These are phyloP conservation scores for Gentiana dahurica DNA, from an alignment of 257 asterid genomes.

Conservation along the genomic window DNA sequence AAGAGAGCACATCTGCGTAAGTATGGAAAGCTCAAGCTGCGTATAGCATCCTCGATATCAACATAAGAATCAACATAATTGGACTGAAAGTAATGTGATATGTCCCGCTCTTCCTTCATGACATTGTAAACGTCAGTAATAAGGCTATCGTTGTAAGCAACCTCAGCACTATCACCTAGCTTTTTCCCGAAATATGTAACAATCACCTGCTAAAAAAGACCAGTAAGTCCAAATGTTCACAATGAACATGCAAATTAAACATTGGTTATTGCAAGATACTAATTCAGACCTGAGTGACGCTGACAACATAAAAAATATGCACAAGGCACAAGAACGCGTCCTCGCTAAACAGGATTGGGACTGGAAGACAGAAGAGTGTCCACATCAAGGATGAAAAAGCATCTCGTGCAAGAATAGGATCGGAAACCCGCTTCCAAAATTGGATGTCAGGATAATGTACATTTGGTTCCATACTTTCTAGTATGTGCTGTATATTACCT, in stretches of 20 bases:
- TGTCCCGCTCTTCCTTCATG: slow-evolving; percentile 40
- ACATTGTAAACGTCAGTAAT: slow-evolving; percentile 48
- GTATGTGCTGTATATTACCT: slow-evolving; percentile 57
- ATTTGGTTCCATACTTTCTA: slow-evolving; percentile 48
- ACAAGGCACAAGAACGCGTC: slow-evolving; percentile 71
- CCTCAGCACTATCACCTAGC: slow-evolving; percentile 22
- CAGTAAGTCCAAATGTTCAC: not conserved
- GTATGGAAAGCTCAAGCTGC: slow-evolving; percentile 74
- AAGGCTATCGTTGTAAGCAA: slow-evolving; percentile 39
- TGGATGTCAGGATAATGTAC: slow-evolving; percentile 54
- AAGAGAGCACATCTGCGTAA: slow-evolving; percentile 84
- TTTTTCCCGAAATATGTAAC: slow-evolving; percentile 30
- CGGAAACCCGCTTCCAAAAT: slow-evolving; percentile 72
- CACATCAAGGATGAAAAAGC: slow-evolving; percentile 95
- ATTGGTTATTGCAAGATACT: not conserved
- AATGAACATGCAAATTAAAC: not conserved
- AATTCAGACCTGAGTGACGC: slow-evolving; percentile 20
- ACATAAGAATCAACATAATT: slow-evolving; percentile 33
- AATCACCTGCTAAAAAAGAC: slow-evolving; percentile 49
- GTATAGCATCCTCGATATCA: slow-evolving; percentile 50
- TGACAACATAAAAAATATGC: slow-evolving; percentile 51
- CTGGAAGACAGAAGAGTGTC: slow-evolving; percentile 88
- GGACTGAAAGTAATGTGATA: slow-evolving; percentile 42
- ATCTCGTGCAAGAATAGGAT: slow-evolving; percentile 71
- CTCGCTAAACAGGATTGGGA: slow-evolving; percentile 63